Percentiles rank a stretch among this genome's conserved stretches.
Conservation (phyloP, 2,329 filamentous ascomycete genomes). For the Curvularia eragrostidis region DNA sequence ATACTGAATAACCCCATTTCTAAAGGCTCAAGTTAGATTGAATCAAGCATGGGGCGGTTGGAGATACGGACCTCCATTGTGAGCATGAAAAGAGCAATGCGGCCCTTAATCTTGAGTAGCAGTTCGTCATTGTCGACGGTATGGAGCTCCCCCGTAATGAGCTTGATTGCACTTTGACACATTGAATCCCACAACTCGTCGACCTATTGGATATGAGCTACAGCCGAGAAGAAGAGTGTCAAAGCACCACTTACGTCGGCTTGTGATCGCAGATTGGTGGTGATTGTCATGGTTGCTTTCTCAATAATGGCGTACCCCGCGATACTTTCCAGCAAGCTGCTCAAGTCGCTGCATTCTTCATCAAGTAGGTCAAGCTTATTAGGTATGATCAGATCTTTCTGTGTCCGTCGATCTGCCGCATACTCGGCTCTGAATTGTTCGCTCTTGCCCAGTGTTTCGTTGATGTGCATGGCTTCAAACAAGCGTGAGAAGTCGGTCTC, state of each 20-base stretch:
- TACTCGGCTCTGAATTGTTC: slow-evolving; percentile 93
- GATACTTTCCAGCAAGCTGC: slow-evolving; percentile 89
- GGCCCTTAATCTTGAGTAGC: slow-evolving; percentile 91
- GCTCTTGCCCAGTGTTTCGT: slow-evolving; percentile 89
- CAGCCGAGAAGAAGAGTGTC: neutral
- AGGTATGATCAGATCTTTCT: slow-evolving; percentile 90
- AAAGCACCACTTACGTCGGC: slow-evolving; percentile 70
- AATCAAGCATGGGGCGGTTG: slow-evolving; percentile 11
- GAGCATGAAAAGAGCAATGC: slow-evolving; percentile 93
- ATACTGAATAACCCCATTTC: slow-evolving; percentile 89
- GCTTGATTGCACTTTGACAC: slow-evolving; percentile 83
- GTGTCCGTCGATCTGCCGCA: slow-evolving; percentile 84
- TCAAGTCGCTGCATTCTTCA: slow-evolving; percentile 85
- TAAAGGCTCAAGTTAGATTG: slow-evolving; percentile 41
- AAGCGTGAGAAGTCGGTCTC: slow-evolving; percentile 94
- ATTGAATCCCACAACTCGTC: slow-evolving; percentile 99
- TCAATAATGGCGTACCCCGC: slow-evolving; percentile 97
- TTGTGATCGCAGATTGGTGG: slow-evolving; percentile 77
- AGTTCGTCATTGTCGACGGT: slow-evolving; percentile 87
- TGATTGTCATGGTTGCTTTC: slow-evolving; percentile 87
- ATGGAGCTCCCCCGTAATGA: slow-evolving; percentile 80
- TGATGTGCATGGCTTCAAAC: slow-evolving; percentile 94
- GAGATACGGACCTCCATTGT: slow-evolving; percentile 83
- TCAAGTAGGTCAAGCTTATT: slow-evolving; percentile 76
- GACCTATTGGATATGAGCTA: slow-evolving; percentile 61